A percentile compares a stretch with the other conserved stretches of the same genome.
These are phyloP conservation scores for Sphagnum fallax DNA, from an alignment of 228 moss, liverwort and hornwort genomes.

Conservation along the genomic window DNA sequence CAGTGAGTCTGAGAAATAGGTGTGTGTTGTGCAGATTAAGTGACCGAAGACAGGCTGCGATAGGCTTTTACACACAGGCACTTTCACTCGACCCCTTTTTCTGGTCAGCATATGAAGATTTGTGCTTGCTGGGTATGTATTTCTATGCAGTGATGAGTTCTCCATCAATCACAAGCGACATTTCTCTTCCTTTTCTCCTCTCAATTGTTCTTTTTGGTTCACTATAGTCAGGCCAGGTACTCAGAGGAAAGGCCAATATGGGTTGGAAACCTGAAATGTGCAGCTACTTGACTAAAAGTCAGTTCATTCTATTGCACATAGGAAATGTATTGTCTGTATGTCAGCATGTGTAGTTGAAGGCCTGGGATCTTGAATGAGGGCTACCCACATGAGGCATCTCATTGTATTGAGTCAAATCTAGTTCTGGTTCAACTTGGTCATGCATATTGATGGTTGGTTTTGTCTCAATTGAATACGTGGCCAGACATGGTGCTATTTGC, in stretches of 20 bases:
- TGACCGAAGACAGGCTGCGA: conserved; percentile 81
- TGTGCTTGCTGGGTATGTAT: conserved; percentile 60
- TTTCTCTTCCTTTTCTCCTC: not conserved
- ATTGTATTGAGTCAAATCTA: not conserved
- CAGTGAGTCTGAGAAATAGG: too few species aligned
- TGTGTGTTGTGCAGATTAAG: conserved; percentile 38
- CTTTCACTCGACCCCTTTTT: conserved; percentile 82
- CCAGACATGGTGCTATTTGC: too few species aligned
- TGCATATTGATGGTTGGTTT: too few species aligned
- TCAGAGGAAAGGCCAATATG: too few species aligned
- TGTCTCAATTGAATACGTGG: too few species aligned
- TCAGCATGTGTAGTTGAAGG: not conserved
- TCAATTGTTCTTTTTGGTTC: not conserved
- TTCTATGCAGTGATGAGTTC: not conserved
- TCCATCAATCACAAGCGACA: not conserved
- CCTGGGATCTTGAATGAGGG: too few species aligned
- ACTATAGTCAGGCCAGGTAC: not conserved
- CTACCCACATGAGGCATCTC: too few species aligned
- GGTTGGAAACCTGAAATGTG: too few species aligned
- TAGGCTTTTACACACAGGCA: conserved; percentile 82
- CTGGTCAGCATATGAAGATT: conserved; percentile 94
- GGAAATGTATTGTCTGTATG: not conserved
- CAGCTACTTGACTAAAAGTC: too few species aligned
- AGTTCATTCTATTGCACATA: too few species aligned
- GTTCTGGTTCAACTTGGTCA: not conserved